phyloP scores from a whole-genome alignment of 2,329 filamentous ascomycete species.

The Colletotrichum ledebouriae region DNA sequence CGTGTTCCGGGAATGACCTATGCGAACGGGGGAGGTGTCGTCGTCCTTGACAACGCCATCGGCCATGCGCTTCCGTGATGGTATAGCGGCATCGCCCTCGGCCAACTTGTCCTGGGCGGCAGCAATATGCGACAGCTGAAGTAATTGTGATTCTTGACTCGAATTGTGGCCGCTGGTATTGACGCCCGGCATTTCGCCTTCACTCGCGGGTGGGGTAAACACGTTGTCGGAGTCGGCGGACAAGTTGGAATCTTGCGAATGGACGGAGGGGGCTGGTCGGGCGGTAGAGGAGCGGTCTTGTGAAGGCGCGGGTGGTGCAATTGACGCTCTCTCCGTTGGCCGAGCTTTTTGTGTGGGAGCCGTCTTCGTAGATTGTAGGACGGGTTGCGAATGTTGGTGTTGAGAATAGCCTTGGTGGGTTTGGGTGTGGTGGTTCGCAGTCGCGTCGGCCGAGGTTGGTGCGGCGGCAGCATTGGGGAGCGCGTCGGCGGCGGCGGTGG shows the following conservation, averaged over 20 bases:
- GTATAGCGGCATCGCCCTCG: slow-evolving; percentile 49
- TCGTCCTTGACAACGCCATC: slow-evolving; percentile 78
- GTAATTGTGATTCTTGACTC: slow-evolving; percentile 69
- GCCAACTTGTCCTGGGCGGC: slow-evolving; percentile 65
- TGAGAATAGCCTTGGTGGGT: slow-evolving; percentile 24
- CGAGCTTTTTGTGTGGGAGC: slow-evolving; percentile 39
- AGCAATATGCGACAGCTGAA: slow-evolving; percentile 70
- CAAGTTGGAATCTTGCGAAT: slow-evolving; percentile 48
- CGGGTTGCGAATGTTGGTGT: slow-evolving; percentile 4
- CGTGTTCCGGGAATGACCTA: slow-evolving; percentile 77
- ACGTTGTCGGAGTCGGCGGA: slow-evolving; percentile 48
- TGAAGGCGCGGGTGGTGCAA: slow-evolving; percentile 45
- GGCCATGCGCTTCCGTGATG: slow-evolving; percentile 79
- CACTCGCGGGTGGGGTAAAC: slow-evolving; percentile 49
- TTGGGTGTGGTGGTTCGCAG: slow-evolving; percentile 30
- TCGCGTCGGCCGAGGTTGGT: slow-evolving; percentile 38
- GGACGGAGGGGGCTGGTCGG: slow-evolving; percentile 44
- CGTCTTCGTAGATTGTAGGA: not conserved
- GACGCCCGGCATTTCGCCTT: slow-evolving; percentile 43
- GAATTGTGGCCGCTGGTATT: slow-evolving; percentile 55
- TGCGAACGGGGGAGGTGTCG: slow-evolving; percentile 61
- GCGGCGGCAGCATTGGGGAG: slow-evolving; percentile 19
- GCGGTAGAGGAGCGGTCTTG: slow-evolving; percentile 17
- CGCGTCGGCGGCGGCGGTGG: slow-evolving; percentile 27
- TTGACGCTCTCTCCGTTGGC: slow-evolving; percentile 44